Base-by-base conservation (phyloP, 768 basidiomycete species). In the Pulveroboletus sp. region DNA sequence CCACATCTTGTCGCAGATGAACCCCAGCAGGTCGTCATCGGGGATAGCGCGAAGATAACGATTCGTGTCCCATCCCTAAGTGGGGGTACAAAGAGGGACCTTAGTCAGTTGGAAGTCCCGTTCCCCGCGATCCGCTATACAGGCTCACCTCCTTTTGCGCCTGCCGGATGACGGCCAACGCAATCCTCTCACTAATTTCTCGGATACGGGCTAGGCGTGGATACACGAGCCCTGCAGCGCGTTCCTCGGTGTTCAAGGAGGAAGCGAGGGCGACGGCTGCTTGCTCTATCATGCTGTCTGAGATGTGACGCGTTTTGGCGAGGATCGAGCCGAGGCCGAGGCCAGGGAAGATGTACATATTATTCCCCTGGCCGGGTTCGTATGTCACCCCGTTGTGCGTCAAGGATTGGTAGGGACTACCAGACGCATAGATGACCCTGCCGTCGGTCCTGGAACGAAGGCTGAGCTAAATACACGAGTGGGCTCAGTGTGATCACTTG, bases 321-420 rank as follows among this genome's bases (percentile, higher is more conserved):
- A 86, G 69, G 57, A 85, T 80, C 8, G 78, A 59, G 5, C 85
- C 85, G 52, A 86, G 68, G 1, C 85, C 86, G 50, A 87, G 68
- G 15, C 77, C 76, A 15, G 77, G 78, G 67, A 80, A 81, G 57
- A 82, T 80, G 66, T 82, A 83, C 83, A 88, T 85, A 69, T 89
- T 90, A 67, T 90, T 90, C 9, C 86, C 86, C 64, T 90, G 88
- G 0, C 83, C 85, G 1, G 88, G 79, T 54, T 83, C 81, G 53
- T 79, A 71, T 0, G 58, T 52, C 39, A 70, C 76, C 24, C 78
- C 79, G 31, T 76, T 65, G 59, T 69, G 75, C 42, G 73, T 71
- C 39, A 81, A 66, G 3, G 76, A 63, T 15, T 74, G 69, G 71
- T 87, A 90, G 0, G 88, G 88, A 42, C 78, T 80, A 4, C 88